Evolutionary conservation across 1,139 yeast genomes (phyloP), one percentile per base, ranked within the genome.

Genomic region (Kodamaea sp.): DNA sequence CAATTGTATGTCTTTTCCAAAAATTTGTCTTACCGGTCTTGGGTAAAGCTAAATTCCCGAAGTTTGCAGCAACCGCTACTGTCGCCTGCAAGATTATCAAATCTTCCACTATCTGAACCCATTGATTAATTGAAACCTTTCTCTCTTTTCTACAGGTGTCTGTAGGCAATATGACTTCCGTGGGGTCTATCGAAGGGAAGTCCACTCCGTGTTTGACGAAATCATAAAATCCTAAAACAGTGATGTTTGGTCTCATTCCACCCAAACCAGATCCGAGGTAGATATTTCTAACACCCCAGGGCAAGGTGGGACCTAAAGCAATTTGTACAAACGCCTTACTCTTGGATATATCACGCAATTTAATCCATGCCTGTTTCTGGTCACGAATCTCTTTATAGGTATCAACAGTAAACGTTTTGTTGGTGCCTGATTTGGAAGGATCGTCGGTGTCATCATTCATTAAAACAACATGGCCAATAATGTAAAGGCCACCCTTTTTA

Each of bases 231-330:
- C 97, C 97, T 31, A 90, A 47, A 0, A 92, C 95, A 0, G 96
- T 88, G 36, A 92, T 89, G 55, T 92, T 92, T 2, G 98, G 98
- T 49, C 78, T 83, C 97, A 92, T 92, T 10, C 97, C 97, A 5
- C 98, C 98, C 14, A 92, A 66, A 0, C 98, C 98, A 3, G 96
- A 85, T 0, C 97, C 97, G 43, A 90, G 60, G 40, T 79, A 89
- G 11, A 92, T 89, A 55, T 92, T 90, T 39, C 97, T 67, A 0
- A 88, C 95, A n/a, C 98, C 97, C 97, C 97, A 90, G 0, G 89
- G 83, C 25, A 92, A 70, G 2, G 84, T 75, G 0, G 96, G 92
- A 0, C 96, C 95, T 10, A 89, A 73, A 0, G 92, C 89, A 34
- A 92, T 79, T 55, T 92, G 98, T 3, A 92, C 92, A 69, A 92